Evolutionary conservation across 148 eudicot genomes (phyloP).

Genomic region (Agrostemma githago): DNA sequence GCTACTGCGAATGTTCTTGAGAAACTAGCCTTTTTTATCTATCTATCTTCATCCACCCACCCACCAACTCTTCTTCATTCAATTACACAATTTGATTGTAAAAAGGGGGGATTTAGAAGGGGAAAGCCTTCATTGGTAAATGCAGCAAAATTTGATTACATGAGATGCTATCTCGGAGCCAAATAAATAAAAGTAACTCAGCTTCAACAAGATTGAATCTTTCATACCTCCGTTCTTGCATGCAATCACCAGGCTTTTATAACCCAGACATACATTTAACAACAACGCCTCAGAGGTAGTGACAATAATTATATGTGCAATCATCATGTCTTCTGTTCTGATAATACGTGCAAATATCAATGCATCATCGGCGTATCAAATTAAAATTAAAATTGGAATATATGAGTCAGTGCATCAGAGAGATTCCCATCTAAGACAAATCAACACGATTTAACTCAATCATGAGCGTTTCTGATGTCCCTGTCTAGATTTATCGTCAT

Average conservation of each 20-base stretch:
- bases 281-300: conserved; percentile 26
- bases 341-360: background rate
- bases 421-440: conserved; percentile 38
- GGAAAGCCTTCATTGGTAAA: conserved; percentile 16
- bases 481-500: conserved; percentile 35
- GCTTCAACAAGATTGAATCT: conserved; percentile 22
- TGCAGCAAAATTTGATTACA: conserved; percentile 12
- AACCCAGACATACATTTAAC: background rate
- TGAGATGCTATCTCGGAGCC: conserved; percentile 15
- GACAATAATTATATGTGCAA: conserved; percentile 15
- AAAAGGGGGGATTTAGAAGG: too few species aligned
- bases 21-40: conserved; percentile 56
- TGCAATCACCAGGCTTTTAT: conserved; percentile 21
- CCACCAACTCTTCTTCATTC: too few species aligned
- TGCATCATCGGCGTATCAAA: conserved; percentile 19
- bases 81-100: too few species aligned
- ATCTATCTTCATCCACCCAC: conserved; percentile 34
- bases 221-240: conserved; percentile 35
- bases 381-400: background rate
- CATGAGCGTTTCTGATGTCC: conserved; percentile 31
- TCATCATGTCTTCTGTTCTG: conserved; percentile 17
- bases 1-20: conserved; percentile 64
- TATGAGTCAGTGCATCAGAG: conserved; percentile 25
- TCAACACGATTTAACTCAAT: conserved; percentile 16
- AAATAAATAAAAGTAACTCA: background rate